phyloP scores from a whole-genome alignment of 495 filamentous ascomycete species.

The Margaritispora aquatica region DNA sequence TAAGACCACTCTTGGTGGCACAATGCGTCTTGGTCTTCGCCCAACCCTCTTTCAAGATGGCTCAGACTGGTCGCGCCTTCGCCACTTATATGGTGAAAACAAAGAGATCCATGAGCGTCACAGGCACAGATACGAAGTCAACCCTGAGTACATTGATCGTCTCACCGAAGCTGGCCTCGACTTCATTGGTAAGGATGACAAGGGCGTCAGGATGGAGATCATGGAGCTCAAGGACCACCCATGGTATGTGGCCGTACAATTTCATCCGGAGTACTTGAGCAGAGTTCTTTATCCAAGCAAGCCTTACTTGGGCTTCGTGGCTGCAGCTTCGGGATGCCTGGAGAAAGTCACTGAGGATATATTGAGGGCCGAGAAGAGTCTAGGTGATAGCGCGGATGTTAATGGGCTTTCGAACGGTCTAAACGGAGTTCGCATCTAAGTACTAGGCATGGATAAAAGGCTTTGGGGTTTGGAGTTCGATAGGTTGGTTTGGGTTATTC shows the following conservation, averaged over 20 bases:
- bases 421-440: constrained; percentile 6
- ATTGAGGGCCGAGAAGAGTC: neutral
- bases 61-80: constrained; percentile 74
- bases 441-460: neutral
- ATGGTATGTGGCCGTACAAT: constrained; percentile 87
- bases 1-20: constrained; percentile 71
- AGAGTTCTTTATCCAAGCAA: constrained; percentile 68
- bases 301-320: constrained; percentile 82
- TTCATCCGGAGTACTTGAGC: constrained; percentile 77
- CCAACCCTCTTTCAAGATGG: constrained; percentile 71
- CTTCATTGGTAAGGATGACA: constrained; percentile 76
- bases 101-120: constrained; percentile 72
- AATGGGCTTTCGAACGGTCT: constrained; percentile 4
- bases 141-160: constrained; percentile 55
- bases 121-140: constrained; percentile 72
- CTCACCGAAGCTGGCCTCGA: constrained; percentile 53
- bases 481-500: neutral
- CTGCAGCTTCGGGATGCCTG: constrained; percentile 61
- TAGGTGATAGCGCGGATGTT: neutral
- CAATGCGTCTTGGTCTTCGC: constrained; percentile 78
- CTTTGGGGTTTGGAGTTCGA: too few species aligned
- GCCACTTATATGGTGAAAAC: constrained; percentile 59
- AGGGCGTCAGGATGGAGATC: constrained; percentile 83
- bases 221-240: constrained; percentile 85
- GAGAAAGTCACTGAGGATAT: constrained; percentile 32